Evolutionary conservation across 768 basidiomycete species (phyloP).

Genomic region (Mycena polygramma): DNA sequence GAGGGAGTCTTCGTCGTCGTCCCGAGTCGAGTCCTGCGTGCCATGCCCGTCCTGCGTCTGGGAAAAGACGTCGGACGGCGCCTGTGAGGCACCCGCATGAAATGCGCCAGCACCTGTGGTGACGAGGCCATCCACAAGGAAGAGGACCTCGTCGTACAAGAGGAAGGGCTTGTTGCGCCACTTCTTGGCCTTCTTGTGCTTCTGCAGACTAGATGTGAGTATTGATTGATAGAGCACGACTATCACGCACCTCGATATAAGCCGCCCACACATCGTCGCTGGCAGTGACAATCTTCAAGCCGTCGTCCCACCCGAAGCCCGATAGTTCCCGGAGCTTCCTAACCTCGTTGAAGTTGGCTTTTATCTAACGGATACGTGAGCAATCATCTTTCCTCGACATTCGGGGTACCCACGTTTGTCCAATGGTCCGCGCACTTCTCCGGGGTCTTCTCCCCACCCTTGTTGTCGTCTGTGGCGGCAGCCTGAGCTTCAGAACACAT

Average conservation of each 20-base stretch:
- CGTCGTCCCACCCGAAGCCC: not conserved
- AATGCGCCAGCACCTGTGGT: conserved; percentile 25
- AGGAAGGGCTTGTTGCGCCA: conserved; percentile 41
- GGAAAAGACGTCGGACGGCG: not conserved
- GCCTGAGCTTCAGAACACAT: not conserved
- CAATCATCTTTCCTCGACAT: not conserved
- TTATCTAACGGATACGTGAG: not conserved
- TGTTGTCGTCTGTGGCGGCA: no score
- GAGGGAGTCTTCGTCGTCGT: no score
- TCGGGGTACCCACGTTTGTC: not conserved
- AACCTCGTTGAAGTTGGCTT: not conserved
- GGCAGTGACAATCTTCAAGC: not conserved
- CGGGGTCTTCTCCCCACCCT: no score
- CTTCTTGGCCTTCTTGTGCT: not conserved
- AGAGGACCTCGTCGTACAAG: conserved; percentile 32
- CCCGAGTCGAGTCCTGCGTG: no score
- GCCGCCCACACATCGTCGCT: not conserved
- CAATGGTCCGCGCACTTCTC: not conserved
- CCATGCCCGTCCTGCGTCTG: not conserved
- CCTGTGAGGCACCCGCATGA: conserved; percentile 16
- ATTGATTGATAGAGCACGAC: not conserved
- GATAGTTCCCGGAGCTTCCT: not conserved
- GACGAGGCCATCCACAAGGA: conserved; percentile 24
- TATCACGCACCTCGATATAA: not conserved
- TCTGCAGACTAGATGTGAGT: not conserved